A percentile compares a stretch with the other conserved stretches of the same genome.
These are phyloP conservation scores for Pinus taeda DNA, from an alignment of 75 land plant species.

Conservation along the genomic window DNA sequence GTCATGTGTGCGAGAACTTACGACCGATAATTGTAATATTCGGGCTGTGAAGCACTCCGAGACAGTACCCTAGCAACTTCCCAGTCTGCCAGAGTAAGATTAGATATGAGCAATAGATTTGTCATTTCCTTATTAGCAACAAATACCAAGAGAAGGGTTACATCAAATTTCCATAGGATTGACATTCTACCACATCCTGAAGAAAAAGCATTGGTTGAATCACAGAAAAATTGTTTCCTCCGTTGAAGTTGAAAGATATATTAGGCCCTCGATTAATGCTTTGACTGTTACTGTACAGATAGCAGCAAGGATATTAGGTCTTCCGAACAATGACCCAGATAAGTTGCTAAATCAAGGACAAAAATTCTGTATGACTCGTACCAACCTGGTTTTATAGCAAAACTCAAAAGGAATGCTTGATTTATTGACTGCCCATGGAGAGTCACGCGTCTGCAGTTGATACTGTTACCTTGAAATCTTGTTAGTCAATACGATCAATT, in stretches of 20 bases:
- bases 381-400: constrained; percentile 57
- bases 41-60: constrained; percentile 1
- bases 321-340: neutral
- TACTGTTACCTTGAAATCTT: constrained; percentile 26
- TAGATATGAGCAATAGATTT: neutral
- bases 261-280: constrained; percentile 28
- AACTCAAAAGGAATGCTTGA: constrained; percentile 54
- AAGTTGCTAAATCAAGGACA: neutral
- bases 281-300: constrained; percentile 31
- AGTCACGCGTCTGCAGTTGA: constrained; percentile 31
- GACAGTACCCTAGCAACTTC: neutral
- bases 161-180: neutral
- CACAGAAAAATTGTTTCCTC: constrained; percentile 45
- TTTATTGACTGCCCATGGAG: constrained; percentile 8
- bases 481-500: neutral
- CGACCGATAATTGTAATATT: constrained; percentile 6
- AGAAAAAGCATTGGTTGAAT: constrained; percentile 46
- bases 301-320: constrained; percentile 5
- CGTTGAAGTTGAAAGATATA: constrained; percentile 41
- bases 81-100: neutral
- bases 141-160: neutral
- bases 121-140: neutral
- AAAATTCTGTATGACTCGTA: neutral
- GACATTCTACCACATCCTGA: constrained; percentile 27
- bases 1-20: neutral